These are phyloP conservation scores for Penicillium concentricum DNA, from an alignment of 2,329 filamentous ascomycete species.

Conservation along the genomic window DNA sequence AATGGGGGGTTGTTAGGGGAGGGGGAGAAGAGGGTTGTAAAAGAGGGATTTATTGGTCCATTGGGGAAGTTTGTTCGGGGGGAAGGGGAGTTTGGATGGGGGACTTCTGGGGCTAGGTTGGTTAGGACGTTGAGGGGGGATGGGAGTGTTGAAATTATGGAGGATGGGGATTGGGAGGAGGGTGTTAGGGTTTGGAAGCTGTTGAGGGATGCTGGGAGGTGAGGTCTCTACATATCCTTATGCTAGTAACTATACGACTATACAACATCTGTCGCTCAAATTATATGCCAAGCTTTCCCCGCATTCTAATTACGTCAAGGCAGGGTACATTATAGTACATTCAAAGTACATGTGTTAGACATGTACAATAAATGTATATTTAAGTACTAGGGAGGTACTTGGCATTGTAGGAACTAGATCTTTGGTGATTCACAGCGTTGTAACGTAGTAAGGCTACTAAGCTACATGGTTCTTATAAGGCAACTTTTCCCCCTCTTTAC, in stretches of 20 bases:
- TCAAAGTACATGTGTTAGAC: not conserved
- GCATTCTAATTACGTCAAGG: slow-evolving; percentile 23
- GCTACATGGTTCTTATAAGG: not conserved
- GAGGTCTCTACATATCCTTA: too few relatives aligned
- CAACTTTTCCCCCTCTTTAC: not conserved
- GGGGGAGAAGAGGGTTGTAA: slow-evolving; percentile 47
- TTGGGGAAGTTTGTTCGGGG: slow-evolving; percentile 31
- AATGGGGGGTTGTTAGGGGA: slow-evolving; percentile 43
- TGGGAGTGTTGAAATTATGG: slow-evolving; percentile 48
- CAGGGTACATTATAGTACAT: not conserved
- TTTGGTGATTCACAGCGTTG: not conserved
- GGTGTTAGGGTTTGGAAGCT: slow-evolving; percentile 50
- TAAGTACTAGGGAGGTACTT: not conserved
- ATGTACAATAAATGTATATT: not conserved
- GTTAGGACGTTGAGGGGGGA: slow-evolving; percentile 48
- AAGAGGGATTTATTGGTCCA: slow-evolving; percentile 29
- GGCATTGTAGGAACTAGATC: not conserved
- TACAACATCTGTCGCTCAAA: too few relatives aligned
- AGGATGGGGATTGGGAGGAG: slow-evolving; percentile 49
- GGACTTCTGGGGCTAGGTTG: slow-evolving; percentile 29
- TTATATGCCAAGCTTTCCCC: slow-evolving; percentile 23
- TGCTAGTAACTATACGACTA: too few relatives aligned
- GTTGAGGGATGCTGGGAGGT: slow-evolving; percentile 20
- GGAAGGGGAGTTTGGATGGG: slow-evolving; percentile 27
- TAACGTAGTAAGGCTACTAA: not conserved